These are phyloP conservation scores for Tetragonia tetragonoides DNA, from an alignment of 148 eudicot genomes.

Conservation along the genomic window DNA sequence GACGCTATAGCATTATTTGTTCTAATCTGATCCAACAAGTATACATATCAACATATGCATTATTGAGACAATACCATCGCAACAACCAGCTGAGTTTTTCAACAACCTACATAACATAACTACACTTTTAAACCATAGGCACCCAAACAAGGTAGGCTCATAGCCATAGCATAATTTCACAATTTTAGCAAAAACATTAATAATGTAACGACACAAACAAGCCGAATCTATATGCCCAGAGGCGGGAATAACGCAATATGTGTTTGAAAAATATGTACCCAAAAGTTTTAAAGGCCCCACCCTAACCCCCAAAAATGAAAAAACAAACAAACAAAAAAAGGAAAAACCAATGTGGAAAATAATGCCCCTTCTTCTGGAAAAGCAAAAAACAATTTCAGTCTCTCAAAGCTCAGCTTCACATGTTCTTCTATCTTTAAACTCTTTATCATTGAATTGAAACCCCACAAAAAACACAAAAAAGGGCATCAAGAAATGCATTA, in stretches of 20 bases:
- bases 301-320: too few species aligned
- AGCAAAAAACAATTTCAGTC: slow-evolving; percentile 17
- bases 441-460: slow-evolving; percentile 17
- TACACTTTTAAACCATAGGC: background rate
- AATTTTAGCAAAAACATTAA: slow-evolving; percentile 3
- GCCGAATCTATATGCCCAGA: background rate
- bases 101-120: background rate
- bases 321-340: background rate
- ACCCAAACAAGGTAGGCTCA: background rate
- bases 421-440: slow-evolving; percentile 15
- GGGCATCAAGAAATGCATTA: background rate
- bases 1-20: too few species aligned
- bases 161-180: background rate
- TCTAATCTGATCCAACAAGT: background rate
- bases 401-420: slow-evolving; percentile 28
- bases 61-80: background rate
- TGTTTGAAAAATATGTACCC: slow-evolving; percentile 12
- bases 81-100: background rate
- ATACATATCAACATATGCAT: too few species aligned
- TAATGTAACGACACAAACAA: background rate
- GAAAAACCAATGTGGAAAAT: background rate
- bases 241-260: slow-evolving; percentile 38
- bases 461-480: slow-evolving; percentile 17
- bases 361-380: slow-evolving; percentile 11
- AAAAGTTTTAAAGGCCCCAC: slow-evolving; percentile 8